Base-by-base conservation (phyloP, 164 flowering plant genomes). In the Aristolochia californica region DNA sequence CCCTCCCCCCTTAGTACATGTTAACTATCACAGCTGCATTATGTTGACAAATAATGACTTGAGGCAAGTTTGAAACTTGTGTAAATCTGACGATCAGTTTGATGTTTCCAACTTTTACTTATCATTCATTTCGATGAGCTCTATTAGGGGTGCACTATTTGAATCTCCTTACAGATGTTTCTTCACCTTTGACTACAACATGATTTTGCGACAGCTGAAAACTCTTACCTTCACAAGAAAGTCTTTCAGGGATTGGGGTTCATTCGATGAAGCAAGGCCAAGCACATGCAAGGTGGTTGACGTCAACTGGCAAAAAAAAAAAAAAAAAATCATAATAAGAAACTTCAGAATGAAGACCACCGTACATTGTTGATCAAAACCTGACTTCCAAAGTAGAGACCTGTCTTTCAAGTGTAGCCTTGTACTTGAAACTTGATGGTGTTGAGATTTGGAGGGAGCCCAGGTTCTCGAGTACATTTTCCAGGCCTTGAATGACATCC, bases 351-450 rank as follows among this genome's bases (percentile, higher is more conserved):
- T 34, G 17, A 15, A 8, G 20, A 44, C 20, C n/a, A 9, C 40
- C 40, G n/a, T 0, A 34, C 7, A 34, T 34, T 4, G 40, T 1
- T 34, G n/a, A n/a, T 12, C 40, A 34, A 34, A 53, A 25, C 48
- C 25, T 16, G 26, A 26, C 28, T 25, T 45, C 61, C 55, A 24
- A 66, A 38, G 27, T 55, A 63, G 44, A 85, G 44, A 85, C 98
- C 96, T 91, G 98, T 65, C 87, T 88, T 73, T 91, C 85, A 67
- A 91, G 88, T 12, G 83, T 82, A 61, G 77, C 70, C 71, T 72
- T 77, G 58, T 91, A 91, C 72, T 78, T 88, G 77, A 85, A 83
- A 71, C 71, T 81, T 60, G 91, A 82, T 55, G 96, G 87, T n/a
- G 66, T 58, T 45, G 76, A 73, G 25, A 72, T 69, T 56, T 74